Evolutionary conservation across 164 flowering plant species (phyloP).

Genomic region (Echeveria elegans): DNA sequence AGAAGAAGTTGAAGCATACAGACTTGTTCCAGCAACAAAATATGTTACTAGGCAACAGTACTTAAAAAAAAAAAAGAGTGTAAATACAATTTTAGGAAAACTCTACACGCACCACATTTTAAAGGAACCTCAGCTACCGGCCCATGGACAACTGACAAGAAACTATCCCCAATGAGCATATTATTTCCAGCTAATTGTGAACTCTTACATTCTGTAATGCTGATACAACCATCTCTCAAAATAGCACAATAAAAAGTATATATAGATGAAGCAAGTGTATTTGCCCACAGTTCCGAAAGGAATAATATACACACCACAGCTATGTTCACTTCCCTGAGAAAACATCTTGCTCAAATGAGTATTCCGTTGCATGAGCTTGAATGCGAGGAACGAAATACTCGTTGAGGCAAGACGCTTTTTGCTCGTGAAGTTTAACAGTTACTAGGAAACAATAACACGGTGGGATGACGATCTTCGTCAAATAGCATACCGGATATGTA

Average conservation of each 20-base stretch:
- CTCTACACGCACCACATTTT: not conserved
- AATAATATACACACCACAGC: not conserved
- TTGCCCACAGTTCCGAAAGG: not conserved
- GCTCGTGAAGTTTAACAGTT: not conserved
- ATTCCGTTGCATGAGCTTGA: not conserved
- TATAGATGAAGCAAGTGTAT: not conserved
- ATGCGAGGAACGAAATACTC: slow-evolving; percentile 7
- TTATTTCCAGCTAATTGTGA: not conserved
- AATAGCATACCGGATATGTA: not conserved
- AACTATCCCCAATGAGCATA: not conserved
- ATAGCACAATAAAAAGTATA: not conserved
- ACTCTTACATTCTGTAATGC: not conserved
- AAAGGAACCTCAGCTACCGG: not conserved
- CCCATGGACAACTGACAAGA: not conserved
- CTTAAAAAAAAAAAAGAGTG: not conserved
- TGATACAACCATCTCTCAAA: slow-evolving; percentile 4
- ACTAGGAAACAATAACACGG: not conserved
- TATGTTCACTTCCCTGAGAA: not conserved
- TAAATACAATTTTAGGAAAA: not conserved
- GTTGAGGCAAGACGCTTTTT: slow-evolving; percentile 8
- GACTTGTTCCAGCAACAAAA: not conserved
- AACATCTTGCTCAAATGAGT: slow-evolving; percentile 12
- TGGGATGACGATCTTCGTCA: not conserved
- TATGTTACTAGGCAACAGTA: not conserved
- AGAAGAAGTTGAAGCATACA: not conserved